Evolutionary conservation across 345 rosid genomes (phyloP), one percentile per base, ranked within the genome.

Genomic region (Eucalyptus leucophloia): DNA sequence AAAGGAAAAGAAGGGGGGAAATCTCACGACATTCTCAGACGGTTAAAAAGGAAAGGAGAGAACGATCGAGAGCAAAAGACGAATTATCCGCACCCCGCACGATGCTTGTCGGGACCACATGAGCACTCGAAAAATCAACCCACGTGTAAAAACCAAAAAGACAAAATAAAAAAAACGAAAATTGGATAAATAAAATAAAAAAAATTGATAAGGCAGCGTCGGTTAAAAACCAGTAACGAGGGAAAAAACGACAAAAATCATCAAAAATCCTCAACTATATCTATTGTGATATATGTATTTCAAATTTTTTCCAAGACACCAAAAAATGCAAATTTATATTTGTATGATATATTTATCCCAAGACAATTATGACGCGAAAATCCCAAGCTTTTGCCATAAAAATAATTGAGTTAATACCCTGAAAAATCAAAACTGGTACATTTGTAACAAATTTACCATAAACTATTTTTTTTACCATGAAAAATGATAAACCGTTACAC

Each of bases 371-470:
- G 54, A 51, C 0, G 21, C 8, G 2, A 50, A 50, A 50, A 17
- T 17, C 7, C 8, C 8, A 17, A 51, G 54, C 21, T 51, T 51
- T 51, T 51, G 4, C 3, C 21, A 17, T 51, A 3, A 51, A 50
- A 51, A 7, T 51, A 7, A 51, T 51, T 51, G 19, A 3, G 8
- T 47, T 47, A 47, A 12, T 47, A 11, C 4, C 3, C 0, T 10
- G 4, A 47, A 47, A 47, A 47, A 47, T 0, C 0, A 47, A 45
- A 47, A 9, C 12, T 11, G 0, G 1, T 47, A 47, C 3, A 47
- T 4, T 0, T 11, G 0, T 11, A 13, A 47, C 4, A 47, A 47
- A 47, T 47, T 47, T 47, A 47, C 13, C 5, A 3, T 0, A 47
- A 47, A 47, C 5, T 47, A 47, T 47, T 47, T 47, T 45, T 47